These are phyloP conservation scores for Eleusine coracana DNA, from an alignment of 176 grass and related monocot genomes.

Conservation along the genomic window DNA sequence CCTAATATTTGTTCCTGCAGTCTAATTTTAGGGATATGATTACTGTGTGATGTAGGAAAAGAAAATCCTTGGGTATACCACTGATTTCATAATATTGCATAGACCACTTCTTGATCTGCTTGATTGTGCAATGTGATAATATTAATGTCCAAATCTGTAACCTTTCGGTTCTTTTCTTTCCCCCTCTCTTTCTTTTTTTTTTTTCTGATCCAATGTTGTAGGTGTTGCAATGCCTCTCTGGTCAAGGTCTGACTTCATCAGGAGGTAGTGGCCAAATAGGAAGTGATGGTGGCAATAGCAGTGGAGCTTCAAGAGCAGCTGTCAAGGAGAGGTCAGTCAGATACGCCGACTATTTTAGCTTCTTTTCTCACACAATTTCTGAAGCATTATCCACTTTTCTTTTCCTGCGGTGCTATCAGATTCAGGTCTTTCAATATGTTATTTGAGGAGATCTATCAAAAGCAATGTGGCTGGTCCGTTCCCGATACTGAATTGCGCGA, in stretches of 20 bases:
- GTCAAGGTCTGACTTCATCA: constrained; percentile 77
- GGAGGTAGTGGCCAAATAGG: constrained; percentile 61
- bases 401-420: constrained; percentile 45
- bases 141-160: neutral
- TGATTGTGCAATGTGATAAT: neutral
- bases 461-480: constrained; percentile 86
- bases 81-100: neutral
- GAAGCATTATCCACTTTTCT: neutral
- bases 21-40: neutral
- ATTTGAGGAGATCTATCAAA: constrained; percentile 93
- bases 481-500: constrained; percentile 87
- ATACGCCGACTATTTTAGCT: neutral
- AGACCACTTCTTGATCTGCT: neutral
- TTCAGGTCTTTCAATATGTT: constrained; percentile 82
- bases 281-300: constrained; percentile 75
- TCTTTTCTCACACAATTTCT: constrained; percentile 11
- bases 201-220: constrained; percentile 30
- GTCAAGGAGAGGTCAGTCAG: constrained; percentile 78
- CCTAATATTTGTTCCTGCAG: constrained; percentile 14
- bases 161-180: neutral
- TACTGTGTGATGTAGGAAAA: neutral
- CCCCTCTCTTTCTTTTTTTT: too few species aligned
- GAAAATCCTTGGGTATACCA: neutral
- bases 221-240: constrained; percentile 79
- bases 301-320: constrained; percentile 73